Base-by-base conservation (phyloP, 306 rosid species). In the Dryas octopetala region DNA sequence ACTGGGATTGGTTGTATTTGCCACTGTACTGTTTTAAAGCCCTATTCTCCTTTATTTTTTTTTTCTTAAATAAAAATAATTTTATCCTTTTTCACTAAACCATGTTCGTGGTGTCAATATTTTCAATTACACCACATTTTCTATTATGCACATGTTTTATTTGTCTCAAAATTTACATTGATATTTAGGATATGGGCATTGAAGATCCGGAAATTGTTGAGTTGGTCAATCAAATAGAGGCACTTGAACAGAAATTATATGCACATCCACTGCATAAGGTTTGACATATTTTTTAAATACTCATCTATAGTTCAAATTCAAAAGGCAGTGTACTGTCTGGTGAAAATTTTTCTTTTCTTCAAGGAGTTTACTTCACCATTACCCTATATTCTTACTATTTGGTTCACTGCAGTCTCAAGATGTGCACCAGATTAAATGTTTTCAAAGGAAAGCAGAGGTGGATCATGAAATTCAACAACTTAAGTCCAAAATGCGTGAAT, bases 361-460 rank as follows among this genome's bases (percentile, higher is more conserved):
- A 15, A 59, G 60, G 80, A 32, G 58, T 73, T 70, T 71, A 63
- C 47, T 55, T 77, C 51, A 70, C 66, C 54, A 54, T 76, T 74
- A 68, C 60, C 17, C 79, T 32, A 12, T 41, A 11, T 74, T 67
- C 74, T 53, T 54, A 4, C n/a, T 47, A 19, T 47, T 41, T 60
- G 68, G 57, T 73, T 57, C 11, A 41, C 68, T 68, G 62, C 83
- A 95, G 99, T 86, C 87, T 55, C 96, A 86, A 82, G 90, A 95
- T 14, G 86, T 88, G 79, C 90, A 90, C 64, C 99, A 95, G 75
- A 90, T 95, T 47, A 92, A 88, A 84, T 75, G 88, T 84, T 95
- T 90, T 80, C 97, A 90, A 88, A 86, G 96, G 91, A 95, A 95
- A 84, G 99, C 99, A 60, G 99, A 90, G 78, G 97, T 80, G 82